Percentiles rank a stretch among this genome's conserved stretches.
phyloP scores from a whole-genome alignment of 257 asterid species.

The Nicotiana undulata region DNA sequence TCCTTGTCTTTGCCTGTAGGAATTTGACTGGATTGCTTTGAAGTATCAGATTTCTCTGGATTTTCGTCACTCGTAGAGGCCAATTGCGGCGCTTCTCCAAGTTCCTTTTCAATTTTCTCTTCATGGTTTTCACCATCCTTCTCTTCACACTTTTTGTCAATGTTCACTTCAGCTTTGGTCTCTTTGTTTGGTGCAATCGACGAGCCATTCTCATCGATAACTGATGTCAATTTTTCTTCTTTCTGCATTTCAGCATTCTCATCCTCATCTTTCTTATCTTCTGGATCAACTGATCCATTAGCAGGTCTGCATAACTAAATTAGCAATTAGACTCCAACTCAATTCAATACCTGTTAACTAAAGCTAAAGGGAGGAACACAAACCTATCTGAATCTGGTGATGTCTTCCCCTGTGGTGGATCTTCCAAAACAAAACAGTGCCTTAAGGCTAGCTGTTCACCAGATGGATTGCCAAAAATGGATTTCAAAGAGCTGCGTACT shows the following conservation, averaged over 20 bases:
- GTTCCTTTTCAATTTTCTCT: slow-evolving; percentile 9
- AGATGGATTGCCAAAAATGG: slow-evolving; percentile 43
- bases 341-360: slow-evolving; percentile 1
- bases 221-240: slow-evolving; percentile 30
- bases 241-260: slow-evolving; percentile 32
- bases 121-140: slow-evolving; percentile 11
- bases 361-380: slow-evolving; percentile 20
- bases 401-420: slow-evolving; percentile 57
- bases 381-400: slow-evolving; percentile 47
- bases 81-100: slow-evolving; percentile 31
- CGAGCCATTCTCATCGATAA: slow-evolving; percentile 12
- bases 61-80: slow-evolving; percentile 25
- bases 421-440: slow-evolving; percentile 82
- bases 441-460: slow-evolving; percentile 81
- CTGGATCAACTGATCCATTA: slow-evolving; percentile 33
- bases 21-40: slow-evolving; percentile 30
- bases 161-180: slow-evolving; percentile 29
- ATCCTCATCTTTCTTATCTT: slow-evolving; percentile 29
- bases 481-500: slow-evolving; percentile 60
- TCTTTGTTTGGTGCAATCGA: slow-evolving; percentile 16
- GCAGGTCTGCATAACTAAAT: slow-evolving; percentile 46
- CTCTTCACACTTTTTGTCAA: slow-evolving; percentile 25
- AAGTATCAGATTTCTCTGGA: slow-evolving; percentile 32
- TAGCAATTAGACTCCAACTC: slow-evolving; percentile 20
- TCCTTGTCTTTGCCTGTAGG: slow-evolving; percentile 23